These are phyloP conservation scores for Onygenales sp. DNA, from an alignment of 2,329 filamentous ascomycete species.

Conservation along the genomic window DNA sequence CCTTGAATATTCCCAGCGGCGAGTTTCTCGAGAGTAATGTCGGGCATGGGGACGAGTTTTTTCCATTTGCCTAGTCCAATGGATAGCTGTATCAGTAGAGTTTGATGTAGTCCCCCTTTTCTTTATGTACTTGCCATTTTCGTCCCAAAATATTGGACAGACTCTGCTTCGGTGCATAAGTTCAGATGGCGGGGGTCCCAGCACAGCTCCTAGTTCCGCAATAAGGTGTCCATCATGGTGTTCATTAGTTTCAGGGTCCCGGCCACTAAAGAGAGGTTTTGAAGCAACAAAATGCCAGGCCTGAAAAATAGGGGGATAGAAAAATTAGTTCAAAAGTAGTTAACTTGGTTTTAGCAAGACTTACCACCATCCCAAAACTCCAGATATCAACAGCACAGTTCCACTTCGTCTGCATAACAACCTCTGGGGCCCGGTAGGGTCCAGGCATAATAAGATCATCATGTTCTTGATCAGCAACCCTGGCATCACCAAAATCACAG, in stretches of 20 bases:
- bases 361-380: slow-evolving; percentile 16
- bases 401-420: slow-evolving; percentile 16
- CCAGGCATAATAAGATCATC: slow-evolving; percentile 11
- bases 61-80: slow-evolving; percentile 9
- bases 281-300: slow-evolving; percentile 1
- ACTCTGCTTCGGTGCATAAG: slow-evolving; percentile 12
- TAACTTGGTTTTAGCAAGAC: not conserved
- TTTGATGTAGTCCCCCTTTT: not conserved
- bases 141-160: slow-evolving; percentile 17
- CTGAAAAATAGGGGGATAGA: not conserved
- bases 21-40: slow-evolving; percentile 8
- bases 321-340: not conserved
- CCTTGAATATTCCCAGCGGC: slow-evolving; percentile 1
- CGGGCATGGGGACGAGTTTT: slow-evolving; percentile 11
- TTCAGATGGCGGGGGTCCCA: slow-evolving; percentile 10
- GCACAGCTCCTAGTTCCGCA: slow-evolving; percentile 16
- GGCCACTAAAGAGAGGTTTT: not conserved
- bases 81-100: slow-evolving; percentile 2
- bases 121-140: slow-evolving; percentile 9
- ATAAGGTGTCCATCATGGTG: slow-evolving; percentile 14
- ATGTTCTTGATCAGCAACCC: slow-evolving; percentile 9
- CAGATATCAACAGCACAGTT: slow-evolving; percentile 15
- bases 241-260: slow-evolving; percentile 2
- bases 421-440: slow-evolving; percentile 16
- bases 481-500: slow-evolving; percentile 18